A percentile compares a stretch with the other conserved stretches of the same genome.
Conservation (phyloP, 2,329 filamentous ascomycete genomes). For the Capronia epimyces region DNA sequence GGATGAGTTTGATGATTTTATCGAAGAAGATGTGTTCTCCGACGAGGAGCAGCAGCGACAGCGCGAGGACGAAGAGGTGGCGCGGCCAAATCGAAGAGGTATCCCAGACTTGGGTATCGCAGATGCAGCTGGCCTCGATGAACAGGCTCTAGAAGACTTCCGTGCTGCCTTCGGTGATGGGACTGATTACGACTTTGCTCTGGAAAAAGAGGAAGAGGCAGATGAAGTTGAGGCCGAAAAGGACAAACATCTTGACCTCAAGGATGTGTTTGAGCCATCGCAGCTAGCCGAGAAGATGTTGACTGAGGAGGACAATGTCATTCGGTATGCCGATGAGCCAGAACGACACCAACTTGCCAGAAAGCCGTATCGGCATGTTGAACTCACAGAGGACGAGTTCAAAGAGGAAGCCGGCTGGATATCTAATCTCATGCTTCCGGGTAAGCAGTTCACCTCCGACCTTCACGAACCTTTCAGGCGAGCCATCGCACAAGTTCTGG, state of each 20-base stretch:
- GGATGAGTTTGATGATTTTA: conserved; percentile 91
- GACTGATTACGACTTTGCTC: conserved; percentile 90
- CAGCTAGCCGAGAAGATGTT: conserved; percentile 90
- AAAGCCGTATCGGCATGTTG: conserved; percentile 76
- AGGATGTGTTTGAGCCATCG: conserved; percentile 96
- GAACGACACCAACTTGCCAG: conserved; percentile 91
- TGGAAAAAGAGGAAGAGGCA: conserved; percentile 81
- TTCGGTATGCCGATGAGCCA: conserved; percentile 81
- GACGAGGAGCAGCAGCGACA: conserved; percentile 73
- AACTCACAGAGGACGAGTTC: conserved; percentile 76
- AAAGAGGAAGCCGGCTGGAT: conserved; percentile 91
- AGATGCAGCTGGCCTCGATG: conserved; percentile 79
- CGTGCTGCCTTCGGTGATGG: conserved; percentile 92
- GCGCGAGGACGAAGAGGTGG: conserved; percentile 82
- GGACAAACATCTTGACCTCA: conserved; percentile 82
- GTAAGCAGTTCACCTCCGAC: conserved; percentile 68
- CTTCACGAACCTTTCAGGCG: conserved; percentile 78
- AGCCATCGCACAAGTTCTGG: conserved; percentile 83
- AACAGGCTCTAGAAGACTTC: conserved; percentile 92
- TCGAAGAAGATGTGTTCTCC: conserved; percentile 89
- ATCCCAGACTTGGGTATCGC: conserved; percentile 62
- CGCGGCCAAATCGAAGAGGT: conserved; percentile 63
- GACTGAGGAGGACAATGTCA: conserved; percentile 89
- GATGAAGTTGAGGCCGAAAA: conserved; percentile 70
- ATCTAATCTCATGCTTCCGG: conserved; percentile 78